Base-by-base conservation (phyloP, 2,329 filamentous ascomycete genomes). In the Escovopsis sp. region DNA sequence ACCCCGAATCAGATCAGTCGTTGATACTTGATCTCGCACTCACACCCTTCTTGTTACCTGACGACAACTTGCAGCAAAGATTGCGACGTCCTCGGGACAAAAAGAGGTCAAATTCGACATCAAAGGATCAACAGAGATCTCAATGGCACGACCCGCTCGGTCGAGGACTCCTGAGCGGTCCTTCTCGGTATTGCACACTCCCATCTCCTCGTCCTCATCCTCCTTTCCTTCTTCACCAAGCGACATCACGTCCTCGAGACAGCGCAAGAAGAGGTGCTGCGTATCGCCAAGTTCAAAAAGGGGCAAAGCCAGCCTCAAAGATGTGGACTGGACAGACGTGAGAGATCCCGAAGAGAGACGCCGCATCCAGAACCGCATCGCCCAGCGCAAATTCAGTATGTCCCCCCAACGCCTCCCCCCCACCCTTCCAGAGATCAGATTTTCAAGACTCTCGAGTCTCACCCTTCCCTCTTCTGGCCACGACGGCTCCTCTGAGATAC, bases 381-480 rank as follows among this genome's bases (percentile, higher is more conserved):
- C 79, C 2, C 80, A 85, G 48, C 67, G 79, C 44, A 83, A 83
- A 47, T 85, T 83, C 45, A 68, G 80, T 85, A 66, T 49, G 76
- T 47, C 14, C 15, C 16, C 3, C 11, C 19, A 31, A 31, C 10
- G 5, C 17, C 17, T 14, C 16, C 13, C 10, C 4, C 13, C n/a
- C 15, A n/a, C 17, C 28, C 15, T 5, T 10, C 14, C n/a, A 28
- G 15, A 10, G 15, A 28, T 13, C 15, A 11, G 15, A 28, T 15
- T 28, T 5, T 15, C 23, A 26, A 33, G 9, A 5, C 17, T n/a
- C n/a, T n/a, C n/a, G n/a, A n/a, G n/a, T 23, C 10, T 23, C 10
- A 5, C 10, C 10, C 15, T 3, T 15, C 16, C n/a, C 5, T 26
- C 12, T 27, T 5, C 16, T 9, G 9, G 2, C 31, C 5, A 7